Evolutionary conservation across 345 rosid genomes (phyloP).

Genomic region (Clarkia xantiana): DNA sequence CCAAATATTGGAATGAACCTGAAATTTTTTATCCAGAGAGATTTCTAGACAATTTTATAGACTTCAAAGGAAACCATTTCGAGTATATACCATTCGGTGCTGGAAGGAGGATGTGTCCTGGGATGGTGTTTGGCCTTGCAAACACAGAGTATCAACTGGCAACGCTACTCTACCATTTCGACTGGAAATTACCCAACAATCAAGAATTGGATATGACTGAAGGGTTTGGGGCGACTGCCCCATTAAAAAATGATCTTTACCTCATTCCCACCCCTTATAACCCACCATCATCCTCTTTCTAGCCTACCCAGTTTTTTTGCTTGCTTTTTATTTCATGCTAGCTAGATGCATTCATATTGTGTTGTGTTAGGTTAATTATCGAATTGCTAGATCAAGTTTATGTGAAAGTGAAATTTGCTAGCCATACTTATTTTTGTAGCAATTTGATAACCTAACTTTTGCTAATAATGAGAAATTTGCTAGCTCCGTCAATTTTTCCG

Average conservation of each 20-base stretch:
- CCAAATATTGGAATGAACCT: slow-evolving; percentile 1
- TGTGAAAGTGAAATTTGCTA: too few relatives aligned
- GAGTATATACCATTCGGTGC: slow-evolving; percentile 5
- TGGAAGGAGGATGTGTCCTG: slow-evolving; percentile 3
- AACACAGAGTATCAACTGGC: neutral
- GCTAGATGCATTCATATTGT: too few relatives aligned
- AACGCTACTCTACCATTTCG: slow-evolving; percentile 3
- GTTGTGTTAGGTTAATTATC: too few relatives aligned
- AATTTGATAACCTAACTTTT: too few relatives aligned
- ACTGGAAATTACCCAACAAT: slow-evolving; percentile 1
- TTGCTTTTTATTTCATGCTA: too few relatives aligned
- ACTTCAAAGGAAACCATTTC: slow-evolving; percentile 1
- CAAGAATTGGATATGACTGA: neutral
- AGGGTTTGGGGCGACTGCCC: neutral
- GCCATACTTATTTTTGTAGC: too few relatives aligned
- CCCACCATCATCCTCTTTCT: neutral
- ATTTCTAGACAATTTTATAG: neutral
- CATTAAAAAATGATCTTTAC: neutral
- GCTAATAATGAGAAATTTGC: too few relatives aligned
- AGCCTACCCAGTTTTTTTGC: too few relatives aligned
- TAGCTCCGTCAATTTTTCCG: too few relatives aligned
- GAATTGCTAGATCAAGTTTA: too few relatives aligned
- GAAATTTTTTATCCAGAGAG: slow-evolving; percentile 5
- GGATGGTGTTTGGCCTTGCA: neutral
- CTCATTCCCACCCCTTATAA: neutral